Evolutionary conservation across 2,329 filamentous ascomycete genomes (phyloP).

Genomic region (Aaosphaeria arxii): DNA sequence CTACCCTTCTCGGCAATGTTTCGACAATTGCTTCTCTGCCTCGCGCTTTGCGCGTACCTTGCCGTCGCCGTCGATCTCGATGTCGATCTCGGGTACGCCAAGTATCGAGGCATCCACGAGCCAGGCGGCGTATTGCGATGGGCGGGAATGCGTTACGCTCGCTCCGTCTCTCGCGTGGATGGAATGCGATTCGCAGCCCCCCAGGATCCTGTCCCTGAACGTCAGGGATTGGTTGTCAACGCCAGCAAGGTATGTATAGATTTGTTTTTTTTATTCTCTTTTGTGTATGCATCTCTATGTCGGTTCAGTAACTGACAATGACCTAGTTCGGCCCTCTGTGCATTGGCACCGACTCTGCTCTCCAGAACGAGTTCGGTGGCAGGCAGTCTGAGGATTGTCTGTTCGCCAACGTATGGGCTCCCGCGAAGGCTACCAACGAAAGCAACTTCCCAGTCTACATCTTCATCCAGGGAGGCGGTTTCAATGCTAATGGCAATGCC

Average conservation of each 20-base stretch:
- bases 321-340: slow-evolving; percentile 32
- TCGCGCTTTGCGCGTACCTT: slow-evolving; percentile 20
- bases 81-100: slow-evolving; percentile 66
- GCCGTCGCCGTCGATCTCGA: slow-evolving; percentile 34
- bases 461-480: slow-evolving; percentile 41
- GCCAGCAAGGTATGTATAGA: slow-evolving; percentile 40
- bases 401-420: slow-evolving; percentile 38
- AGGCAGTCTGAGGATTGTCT: slow-evolving; percentile 39
- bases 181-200: slow-evolving; percentile 62
- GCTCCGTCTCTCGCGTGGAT: slow-evolving; percentile 26
- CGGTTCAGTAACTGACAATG: slow-evolving; percentile 5
- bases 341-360: slow-evolving; percentile 21
- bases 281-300: background rate
- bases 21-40: background rate
- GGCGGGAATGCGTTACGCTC: slow-evolving; percentile 72
- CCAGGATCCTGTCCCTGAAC: slow-evolving; percentile 53
- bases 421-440: slow-evolving; percentile 18
- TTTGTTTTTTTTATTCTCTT: background rate
- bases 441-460: slow-evolving; percentile 34
- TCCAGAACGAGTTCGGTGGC: slow-evolving; percentile 24
- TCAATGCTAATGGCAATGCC: slow-evolving; percentile 33
- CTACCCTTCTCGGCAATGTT: background rate
- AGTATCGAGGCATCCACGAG: slow-evolving; percentile 58
- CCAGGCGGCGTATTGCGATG: slow-evolving; percentile 64
- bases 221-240: slow-evolving; percentile 41